Conservation (phyloP, 192 early-diverging fungal genomes). For the Pilaira anomala region DNA sequence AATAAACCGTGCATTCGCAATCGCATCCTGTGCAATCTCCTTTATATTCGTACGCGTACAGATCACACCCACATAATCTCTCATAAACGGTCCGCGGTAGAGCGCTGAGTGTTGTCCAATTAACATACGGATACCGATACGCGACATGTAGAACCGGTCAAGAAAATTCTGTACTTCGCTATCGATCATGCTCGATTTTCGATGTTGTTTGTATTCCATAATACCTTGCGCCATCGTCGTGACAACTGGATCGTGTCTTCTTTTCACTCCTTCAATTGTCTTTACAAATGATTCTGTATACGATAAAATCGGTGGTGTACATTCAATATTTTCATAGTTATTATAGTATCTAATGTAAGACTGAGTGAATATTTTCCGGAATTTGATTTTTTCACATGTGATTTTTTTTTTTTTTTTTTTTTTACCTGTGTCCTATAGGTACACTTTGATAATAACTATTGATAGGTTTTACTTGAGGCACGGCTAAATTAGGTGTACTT, state of each 20-base stretch:
- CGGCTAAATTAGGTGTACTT: conserved; percentile 44
- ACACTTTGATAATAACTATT: conserved; percentile 2
- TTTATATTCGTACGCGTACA: conserved; percentile 82
- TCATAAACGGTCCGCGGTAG: conserved; percentile 55
- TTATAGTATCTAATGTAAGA: conserved; percentile 36
- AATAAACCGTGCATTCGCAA: conserved; percentile 84
- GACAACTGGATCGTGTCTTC: conserved; percentile 88
- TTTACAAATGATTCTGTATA: conserved; percentile 86
- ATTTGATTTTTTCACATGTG: neutral
- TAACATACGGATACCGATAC: conserved; percentile 96
- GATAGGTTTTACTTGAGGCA: conserved; percentile 15
- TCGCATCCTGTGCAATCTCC: conserved; percentile 82
- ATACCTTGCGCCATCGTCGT: conserved; percentile 91
- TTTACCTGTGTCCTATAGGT: conserved; percentile 51
- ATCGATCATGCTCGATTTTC: conserved; percentile 47
- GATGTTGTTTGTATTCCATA: conserved; percentile 78
- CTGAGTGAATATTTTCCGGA: neutral
- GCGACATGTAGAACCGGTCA: conserved; percentile 93
- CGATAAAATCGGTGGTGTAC: conserved; percentile 61
- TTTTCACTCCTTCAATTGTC: conserved; percentile 87
- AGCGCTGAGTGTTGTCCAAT: conserved; percentile 81
- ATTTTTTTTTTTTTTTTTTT: neutral
- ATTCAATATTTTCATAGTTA: conserved; percentile 49
- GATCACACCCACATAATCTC: conserved; percentile 89
- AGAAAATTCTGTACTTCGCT: conserved; percentile 85